Percentiles rank a stretch among this genome's conserved stretches.
Evolutionary conservation across 345 rosid genomes (phyloP).

Genomic region (Dovyalis caffra): DNA sequence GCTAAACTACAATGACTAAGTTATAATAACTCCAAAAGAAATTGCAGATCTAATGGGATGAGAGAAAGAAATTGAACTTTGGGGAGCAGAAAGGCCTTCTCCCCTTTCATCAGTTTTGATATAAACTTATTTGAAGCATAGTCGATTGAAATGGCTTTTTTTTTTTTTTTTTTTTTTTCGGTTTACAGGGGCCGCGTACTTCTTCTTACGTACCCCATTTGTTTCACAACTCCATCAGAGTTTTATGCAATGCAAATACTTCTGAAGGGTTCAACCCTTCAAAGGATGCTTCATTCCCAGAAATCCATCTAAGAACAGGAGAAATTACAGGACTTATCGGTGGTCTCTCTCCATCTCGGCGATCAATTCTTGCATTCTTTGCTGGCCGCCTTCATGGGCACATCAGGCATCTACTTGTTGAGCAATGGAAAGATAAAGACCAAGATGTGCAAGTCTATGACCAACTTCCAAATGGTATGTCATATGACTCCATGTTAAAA

Average conservation of each 20-base stretch:
- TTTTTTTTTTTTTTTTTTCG: no score
- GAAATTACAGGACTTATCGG: conserved; percentile 48
- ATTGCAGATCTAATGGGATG: no score
- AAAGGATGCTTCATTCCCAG: conserved; percentile 73
- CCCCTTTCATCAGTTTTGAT: no score
- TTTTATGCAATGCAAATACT: conserved; percentile 73
- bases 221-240: conserved; percentile 62
- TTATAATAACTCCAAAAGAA: no score
- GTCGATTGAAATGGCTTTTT: neutral
- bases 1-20: no score
- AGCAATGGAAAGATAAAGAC: conserved; percentile 63
- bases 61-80: no score
- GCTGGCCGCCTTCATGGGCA: conserved; percentile 68
- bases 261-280: conserved; percentile 73
- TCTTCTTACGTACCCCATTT: conserved; percentile 62
- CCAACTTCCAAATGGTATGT: conserved; percentile 34
- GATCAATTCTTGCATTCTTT: conserved; percentile 65
- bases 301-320: conserved; percentile 60
- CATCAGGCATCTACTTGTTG: conserved; percentile 49
- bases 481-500: conserved; percentile 50
- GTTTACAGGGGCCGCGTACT: conserved; percentile 55
- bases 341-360: conserved; percentile 38
- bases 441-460: conserved; percentile 56
- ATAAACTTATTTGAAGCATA: no score
- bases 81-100: no score